phyloP scores from a whole-genome alignment of 2,329 filamentous ascomycete species.

The Trichophyton mentagrophytes region DNA sequence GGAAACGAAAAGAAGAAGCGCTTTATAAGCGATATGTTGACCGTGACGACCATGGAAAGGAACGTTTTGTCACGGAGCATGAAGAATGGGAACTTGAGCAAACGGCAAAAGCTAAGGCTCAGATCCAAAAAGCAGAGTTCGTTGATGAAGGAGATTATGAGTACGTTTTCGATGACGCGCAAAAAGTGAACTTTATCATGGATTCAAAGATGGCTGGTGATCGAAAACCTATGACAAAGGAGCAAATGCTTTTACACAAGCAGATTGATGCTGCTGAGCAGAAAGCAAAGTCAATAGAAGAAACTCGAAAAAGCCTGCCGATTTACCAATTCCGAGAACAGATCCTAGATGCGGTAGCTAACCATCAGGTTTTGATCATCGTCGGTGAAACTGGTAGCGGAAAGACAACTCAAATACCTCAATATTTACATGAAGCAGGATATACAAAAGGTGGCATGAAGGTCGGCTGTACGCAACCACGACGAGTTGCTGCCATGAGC shows the following conservation, averaged over 20 bases:
- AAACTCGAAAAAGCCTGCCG: constrained; percentile 78
- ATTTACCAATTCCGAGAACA: constrained; percentile 80
- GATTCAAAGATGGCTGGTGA: constrained; percentile 62
- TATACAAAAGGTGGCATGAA: constrained; percentile 75
- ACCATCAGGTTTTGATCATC: constrained; percentile 80
- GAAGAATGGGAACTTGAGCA: constrained; percentile 95
- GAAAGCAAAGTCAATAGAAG: constrained; percentile 76
- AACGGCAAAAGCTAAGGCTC: constrained; percentile 71
- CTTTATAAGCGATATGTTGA: constrained; percentile 87
- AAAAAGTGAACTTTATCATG: constrained; percentile 73
- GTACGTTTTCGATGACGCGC: constrained; percentile 80
- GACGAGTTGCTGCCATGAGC: constrained; percentile 92
- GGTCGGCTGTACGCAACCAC: constrained; percentile 85
- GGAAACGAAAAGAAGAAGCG: constrained; percentile 74
- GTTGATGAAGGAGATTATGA: constrained; percentile 76
- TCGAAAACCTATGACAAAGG: constrained; percentile 57
- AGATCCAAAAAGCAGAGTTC: constrained; percentile 62
- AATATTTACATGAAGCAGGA: constrained; percentile 84
- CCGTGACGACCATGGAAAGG: constrained; percentile 71
- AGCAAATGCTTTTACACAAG: constrained; percentile 64
- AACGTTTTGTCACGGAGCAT: constrained; percentile 82
- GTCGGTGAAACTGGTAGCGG: constrained; percentile 91
- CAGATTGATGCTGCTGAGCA: constrained; percentile 81
- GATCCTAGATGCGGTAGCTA: constrained; percentile 70
- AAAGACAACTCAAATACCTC: constrained; percentile 89